A percentile compares a stretch with the other conserved stretches of the same genome.
Evolutionary conservation across 805 yeast species (phyloP).

Genomic region (Yueomyces sinensis): DNA sequence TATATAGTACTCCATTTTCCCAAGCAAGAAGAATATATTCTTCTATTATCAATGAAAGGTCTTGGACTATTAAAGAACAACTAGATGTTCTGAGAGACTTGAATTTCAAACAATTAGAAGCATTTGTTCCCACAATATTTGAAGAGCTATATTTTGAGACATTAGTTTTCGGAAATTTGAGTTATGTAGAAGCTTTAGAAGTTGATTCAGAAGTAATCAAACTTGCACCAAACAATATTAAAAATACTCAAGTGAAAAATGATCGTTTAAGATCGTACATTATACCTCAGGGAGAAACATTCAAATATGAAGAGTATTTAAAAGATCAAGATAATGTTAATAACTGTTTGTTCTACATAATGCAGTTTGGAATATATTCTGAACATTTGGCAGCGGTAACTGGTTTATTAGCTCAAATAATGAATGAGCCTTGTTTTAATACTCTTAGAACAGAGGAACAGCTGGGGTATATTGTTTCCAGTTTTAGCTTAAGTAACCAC

Average conservation of each 20-base stretch:
- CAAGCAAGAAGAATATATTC: constrained; percentile 57
- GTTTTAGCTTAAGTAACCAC: constrained; percentile 55
- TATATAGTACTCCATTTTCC: constrained; percentile 61
- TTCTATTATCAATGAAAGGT: constrained; percentile 54
- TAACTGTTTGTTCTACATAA: constrained; percentile 68
- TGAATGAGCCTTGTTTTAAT: constrained; percentile 81
- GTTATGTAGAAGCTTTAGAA: constrained; percentile 37
- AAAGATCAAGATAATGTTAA: constrained; percentile 64
- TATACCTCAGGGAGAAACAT: constrained; percentile 27
- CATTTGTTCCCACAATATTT: constrained; percentile 39
- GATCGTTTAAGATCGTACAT: constrained; percentile 28
- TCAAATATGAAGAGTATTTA: constrained; percentile 35
- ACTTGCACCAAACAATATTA: constrained; percentile 31
- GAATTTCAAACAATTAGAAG: constrained; percentile 34
- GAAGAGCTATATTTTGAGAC: constrained; percentile 55
- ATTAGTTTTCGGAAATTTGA: constrained; percentile 66
- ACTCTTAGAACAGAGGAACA: constrained; percentile 89
- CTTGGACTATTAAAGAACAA: constrained; percentile 56
- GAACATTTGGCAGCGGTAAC: constrained; percentile 33
- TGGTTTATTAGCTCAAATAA: constrained; percentile 56
- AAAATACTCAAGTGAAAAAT: constrained; percentile 16
- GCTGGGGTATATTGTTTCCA: constrained; percentile 85
- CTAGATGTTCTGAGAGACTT: constrained; percentile 32
- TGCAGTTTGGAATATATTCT: constrained; percentile 50
- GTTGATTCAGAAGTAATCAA: constrained; percentile 34